Conservation (phyloP, 1,284 basidiomycete species). For the Hemileccinum hortonii region DNA sequence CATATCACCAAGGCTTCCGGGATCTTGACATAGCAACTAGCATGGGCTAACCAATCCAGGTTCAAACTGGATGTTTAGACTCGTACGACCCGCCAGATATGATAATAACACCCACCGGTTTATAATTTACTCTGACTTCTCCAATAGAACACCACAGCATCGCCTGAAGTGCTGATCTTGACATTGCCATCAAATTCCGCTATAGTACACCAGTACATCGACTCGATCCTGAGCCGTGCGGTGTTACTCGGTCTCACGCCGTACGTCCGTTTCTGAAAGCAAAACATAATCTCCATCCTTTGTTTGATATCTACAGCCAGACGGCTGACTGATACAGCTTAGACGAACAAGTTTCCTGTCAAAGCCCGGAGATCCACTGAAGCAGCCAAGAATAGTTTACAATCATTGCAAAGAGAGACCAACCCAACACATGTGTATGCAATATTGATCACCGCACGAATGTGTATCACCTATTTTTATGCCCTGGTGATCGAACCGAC, state of each 20-base stretch:
- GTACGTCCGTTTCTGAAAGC: not conserved
- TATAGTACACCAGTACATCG: not conserved
- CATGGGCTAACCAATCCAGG: constrained; percentile 2
- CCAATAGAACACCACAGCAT: constrained; percentile 17
- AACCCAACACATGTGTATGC: not conserved
- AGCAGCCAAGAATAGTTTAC: too few relatives aligned
- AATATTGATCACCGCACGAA: constrained; percentile 15
- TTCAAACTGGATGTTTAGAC: not conserved
- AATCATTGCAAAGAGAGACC: not conserved
- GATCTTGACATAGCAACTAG: constrained; percentile 12
- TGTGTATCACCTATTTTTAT: not conserved
- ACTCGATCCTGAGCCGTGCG: too few relatives aligned
- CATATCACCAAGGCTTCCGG: constrained; percentile 10
- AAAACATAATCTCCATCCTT: not conserved
- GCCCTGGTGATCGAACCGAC: constrained; percentile 2
- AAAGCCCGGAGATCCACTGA: too few relatives aligned
- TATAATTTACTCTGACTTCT: not conserved
- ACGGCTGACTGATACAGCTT: not conserved
- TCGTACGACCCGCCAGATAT: constrained; percentile 18
- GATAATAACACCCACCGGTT: not conserved
- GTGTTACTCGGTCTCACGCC: not conserved
- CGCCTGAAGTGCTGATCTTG: constrained; percentile 8
- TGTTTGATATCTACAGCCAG: not conserved
- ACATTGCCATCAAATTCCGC: constrained; percentile 5
- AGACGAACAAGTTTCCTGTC: not conserved